phyloP scores from a whole-genome alignment of 345 rosid genomes.

The Rhodomyrtus tomentosa region DNA sequence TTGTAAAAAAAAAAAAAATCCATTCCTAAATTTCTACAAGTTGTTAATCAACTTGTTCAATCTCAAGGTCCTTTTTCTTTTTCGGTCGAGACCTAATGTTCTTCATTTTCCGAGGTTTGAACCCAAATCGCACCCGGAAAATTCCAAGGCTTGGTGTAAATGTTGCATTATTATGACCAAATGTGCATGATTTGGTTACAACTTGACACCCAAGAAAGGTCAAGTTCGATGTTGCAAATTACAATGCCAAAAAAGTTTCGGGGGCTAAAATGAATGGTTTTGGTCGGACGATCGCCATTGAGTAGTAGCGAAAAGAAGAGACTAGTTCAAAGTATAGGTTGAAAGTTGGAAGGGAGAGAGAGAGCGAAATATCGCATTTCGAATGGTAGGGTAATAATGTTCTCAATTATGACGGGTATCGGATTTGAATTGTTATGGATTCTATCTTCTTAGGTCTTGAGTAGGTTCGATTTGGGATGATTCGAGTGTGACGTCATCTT shows the following conservation, averaged over 20 bases:
- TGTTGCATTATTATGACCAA: rapidly evolving
- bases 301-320: neutral
- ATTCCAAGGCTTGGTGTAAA: neutral
- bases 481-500: neutral
- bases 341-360: neutral
- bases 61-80: neutral
- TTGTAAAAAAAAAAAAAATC: neutral
- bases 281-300: neutral
- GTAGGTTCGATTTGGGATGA: neutral
- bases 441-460: neutral
- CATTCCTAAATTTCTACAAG: neutral
- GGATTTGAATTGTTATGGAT: neutral
- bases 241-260: rapidly evolving
- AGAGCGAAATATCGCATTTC: no score
- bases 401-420: neutral
- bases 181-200: neutral
- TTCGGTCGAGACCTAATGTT: neutral
- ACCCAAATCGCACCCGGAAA: neutral
- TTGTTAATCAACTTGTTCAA: neutral
- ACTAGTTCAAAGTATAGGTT: neutral
- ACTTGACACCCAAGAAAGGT: neutral
- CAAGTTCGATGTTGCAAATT: neutral
- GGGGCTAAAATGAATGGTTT: neutral
- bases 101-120: neutral
- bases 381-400: neutral